A percentile compares a stretch with the other conserved stretches of the same genome.
Conservation (phyloP, 176 grass and related monocot genomes). For the Carex myosuroides region DNA sequence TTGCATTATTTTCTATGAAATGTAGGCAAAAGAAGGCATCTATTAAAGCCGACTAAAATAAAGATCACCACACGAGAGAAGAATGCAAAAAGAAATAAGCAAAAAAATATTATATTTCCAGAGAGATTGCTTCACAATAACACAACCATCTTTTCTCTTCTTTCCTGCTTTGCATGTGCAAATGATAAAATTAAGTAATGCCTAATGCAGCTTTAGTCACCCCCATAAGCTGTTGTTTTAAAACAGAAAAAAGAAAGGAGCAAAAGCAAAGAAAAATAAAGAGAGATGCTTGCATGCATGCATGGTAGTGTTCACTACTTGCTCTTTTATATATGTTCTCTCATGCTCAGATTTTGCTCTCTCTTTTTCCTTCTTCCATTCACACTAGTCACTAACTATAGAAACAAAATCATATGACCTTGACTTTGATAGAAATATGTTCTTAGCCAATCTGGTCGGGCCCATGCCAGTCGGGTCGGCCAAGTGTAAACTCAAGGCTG, state of each 20-base stretch:
- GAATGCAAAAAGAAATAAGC: constrained; percentile 17
- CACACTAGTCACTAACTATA: constrained; percentile 18
- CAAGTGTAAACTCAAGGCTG: constrained; percentile 88
- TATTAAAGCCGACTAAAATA: constrained; percentile 30
- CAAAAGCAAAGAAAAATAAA: constrained; percentile 34
- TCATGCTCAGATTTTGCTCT: constrained; percentile 23
- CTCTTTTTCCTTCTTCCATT: constrained; percentile 25
- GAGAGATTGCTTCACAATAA: constrained; percentile 54
- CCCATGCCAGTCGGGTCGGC: constrained; percentile 66
- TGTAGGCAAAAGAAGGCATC: not conserved
- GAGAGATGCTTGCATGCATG: constrained; percentile 15
- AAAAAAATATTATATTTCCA: constrained; percentile 33
- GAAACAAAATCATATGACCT: constrained; percentile 18
- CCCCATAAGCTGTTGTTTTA: constrained; percentile 25
- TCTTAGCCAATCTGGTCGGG: constrained; percentile 52
- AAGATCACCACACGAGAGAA: not conserved
- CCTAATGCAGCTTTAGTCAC: constrained; percentile 29
- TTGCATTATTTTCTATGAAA: not conserved
- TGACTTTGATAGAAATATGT: not conserved
- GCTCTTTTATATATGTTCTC: constrained; percentile 16
- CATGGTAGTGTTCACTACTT: constrained; percentile 10
- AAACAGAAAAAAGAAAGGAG: constrained; percentile 17
- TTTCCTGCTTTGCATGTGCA: constrained; percentile 82
- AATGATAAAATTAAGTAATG: constrained; percentile 36
- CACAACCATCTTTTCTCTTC: constrained; percentile 55